Conservation (phyloP, 441 rosid genomes). For the Eutrema salsugineum region DNA sequence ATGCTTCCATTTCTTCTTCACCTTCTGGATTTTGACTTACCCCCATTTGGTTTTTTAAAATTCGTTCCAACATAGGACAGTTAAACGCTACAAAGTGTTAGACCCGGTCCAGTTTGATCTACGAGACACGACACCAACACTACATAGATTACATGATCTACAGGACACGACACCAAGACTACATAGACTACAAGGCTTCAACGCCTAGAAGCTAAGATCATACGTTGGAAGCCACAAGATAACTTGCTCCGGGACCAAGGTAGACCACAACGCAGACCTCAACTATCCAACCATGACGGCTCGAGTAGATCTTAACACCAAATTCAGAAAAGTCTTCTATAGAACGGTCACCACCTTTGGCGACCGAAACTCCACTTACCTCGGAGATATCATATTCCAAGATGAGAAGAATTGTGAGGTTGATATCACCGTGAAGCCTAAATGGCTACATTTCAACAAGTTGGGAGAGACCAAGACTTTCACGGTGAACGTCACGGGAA, state of each 20-base stretch:
- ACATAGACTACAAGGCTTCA: slow-evolving; percentile 21
- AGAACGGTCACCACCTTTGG: slow-evolving; percentile 29
- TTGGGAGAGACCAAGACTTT: slow-evolving; percentile 13
- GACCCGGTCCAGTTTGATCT: slow-evolving; percentile 42
- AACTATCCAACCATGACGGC: slow-evolving; percentile 31
- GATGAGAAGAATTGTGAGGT: neutral
- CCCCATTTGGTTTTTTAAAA: too few relatives aligned
- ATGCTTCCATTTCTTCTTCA: too few relatives aligned
- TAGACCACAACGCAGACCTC: neutral
- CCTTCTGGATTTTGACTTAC: too few relatives aligned
- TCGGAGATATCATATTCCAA: neutral
- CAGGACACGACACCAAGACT: too few relatives aligned
- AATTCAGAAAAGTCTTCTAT: neutral
- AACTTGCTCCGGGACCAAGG: neutral
- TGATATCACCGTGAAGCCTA: slow-evolving; percentile 13
- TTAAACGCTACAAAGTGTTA: slow-evolving; percentile 32
- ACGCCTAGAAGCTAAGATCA: neutral
- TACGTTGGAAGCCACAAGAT: slow-evolving; percentile 24
- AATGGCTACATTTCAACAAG: neutral
- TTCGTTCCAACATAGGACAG: too few relatives aligned
- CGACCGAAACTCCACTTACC: neutral
- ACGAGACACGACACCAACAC: slow-evolving; percentile 32
- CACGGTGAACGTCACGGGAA: slow-evolving; percentile 12
- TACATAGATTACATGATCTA: slow-evolving; percentile 34
- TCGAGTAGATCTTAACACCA: neutral